Percentiles rank a stretch among this genome's conserved stretches.
phyloP scores from a whole-genome alignment of 805 yeast species.

The Barnettozyma californica region DNA sequence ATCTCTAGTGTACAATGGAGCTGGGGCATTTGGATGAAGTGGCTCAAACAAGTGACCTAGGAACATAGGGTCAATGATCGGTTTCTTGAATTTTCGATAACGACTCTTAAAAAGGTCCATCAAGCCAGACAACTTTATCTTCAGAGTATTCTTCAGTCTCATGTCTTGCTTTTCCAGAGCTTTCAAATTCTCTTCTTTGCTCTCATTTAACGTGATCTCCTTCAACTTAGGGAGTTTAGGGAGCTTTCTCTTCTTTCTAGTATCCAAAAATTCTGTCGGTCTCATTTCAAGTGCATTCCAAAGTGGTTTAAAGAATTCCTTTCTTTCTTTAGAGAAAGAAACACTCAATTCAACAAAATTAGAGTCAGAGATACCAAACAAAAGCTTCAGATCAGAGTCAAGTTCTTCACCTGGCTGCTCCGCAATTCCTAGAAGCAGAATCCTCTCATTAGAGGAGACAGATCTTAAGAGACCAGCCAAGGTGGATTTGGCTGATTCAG shows the following conservation, averaged over 20 bases:
- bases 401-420: slow-evolving; percentile 40
- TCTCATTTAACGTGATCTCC: slow-evolving; percentile 29
- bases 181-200: slow-evolving; percentile 35
- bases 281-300: slow-evolving; percentile 53
- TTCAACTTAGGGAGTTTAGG: slow-evolving; percentile 36
- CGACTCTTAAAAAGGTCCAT: slow-evolving; percentile 87
- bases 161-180: slow-evolving; percentile 58
- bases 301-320: slow-evolving; percentile 50
- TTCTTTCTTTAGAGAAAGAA: slow-evolving; percentile 45
- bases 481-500: slow-evolving; percentile 66
- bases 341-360: slow-evolving; percentile 40
- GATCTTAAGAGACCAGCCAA: slow-evolving; percentile 64
- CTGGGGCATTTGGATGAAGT: slow-evolving; percentile 28
- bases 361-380: slow-evolving; percentile 54
- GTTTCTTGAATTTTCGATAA: slow-evolving; percentile 87
- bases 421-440: slow-evolving; percentile 69
- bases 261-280: slow-evolving; percentile 71
- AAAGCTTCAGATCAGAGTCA: slow-evolving; percentile 40
- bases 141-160: slow-evolving; percentile 76
- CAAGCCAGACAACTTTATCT: slow-evolving; percentile 77
- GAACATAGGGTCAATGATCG: slow-evolving; percentile 73
- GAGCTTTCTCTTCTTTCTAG: slow-evolving; percentile 31
- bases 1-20: slow-evolving; percentile 42
- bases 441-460: slow-evolving; percentile 63
- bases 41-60: slow-evolving; percentile 78